A percentile compares a stretch with the other conserved stretches of the same genome.
phyloP scores from a whole-genome alignment of 2,329 filamentous ascomycete genomes.

The Cladosporium austrohemisphaericum region DNA sequence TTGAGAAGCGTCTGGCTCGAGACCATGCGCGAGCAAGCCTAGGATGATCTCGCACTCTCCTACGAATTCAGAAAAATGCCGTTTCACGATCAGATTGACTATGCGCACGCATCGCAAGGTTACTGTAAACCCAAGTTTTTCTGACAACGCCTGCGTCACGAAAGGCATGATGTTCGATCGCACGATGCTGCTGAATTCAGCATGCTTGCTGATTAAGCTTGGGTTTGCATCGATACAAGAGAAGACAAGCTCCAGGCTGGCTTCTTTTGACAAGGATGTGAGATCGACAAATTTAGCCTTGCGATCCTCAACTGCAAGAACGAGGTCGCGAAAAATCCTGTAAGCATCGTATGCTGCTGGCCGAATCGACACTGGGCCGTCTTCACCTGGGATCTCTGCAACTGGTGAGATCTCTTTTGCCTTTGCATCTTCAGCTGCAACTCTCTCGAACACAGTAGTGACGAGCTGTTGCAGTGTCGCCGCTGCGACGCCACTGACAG shows the following conservation, averaged over 20 bases:
- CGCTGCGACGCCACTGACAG: constrained; percentile 91
- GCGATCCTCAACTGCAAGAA: constrained; percentile 79
- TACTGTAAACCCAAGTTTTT: constrained; percentile 73
- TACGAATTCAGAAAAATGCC: constrained; percentile 70
- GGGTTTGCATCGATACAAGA: constrained; percentile 83
- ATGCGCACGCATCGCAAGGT: constrained; percentile 80
- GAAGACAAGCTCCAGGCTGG: constrained; percentile 87
- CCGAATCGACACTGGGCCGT: constrained; percentile 63
- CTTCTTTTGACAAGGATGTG: constrained; percentile 71
- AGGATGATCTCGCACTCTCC: constrained; percentile 80
- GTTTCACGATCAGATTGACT: constrained; percentile 73
- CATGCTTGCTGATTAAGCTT: constrained; percentile 71
- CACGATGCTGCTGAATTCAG: constrained; percentile 76
- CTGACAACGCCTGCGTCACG: constrained; percentile 71
- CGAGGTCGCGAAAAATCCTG: constrained; percentile 84
- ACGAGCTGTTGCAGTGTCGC: constrained; percentile 95
- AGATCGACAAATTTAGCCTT: constrained; percentile 78
- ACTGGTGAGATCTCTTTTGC: constrained; percentile 48
- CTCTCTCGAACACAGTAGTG: constrained; percentile 89
- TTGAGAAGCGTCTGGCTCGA: constrained; percentile 75
- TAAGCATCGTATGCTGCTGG: constrained; percentile 82
- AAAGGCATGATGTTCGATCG: constrained; percentile 77
- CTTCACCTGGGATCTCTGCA: constrained; percentile 64
- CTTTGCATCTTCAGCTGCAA: constrained; percentile 73
- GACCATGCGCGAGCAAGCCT: constrained; percentile 74